Percentiles rank a stretch among this genome's conserved stretches.
Conservation (phyloP, 2,329 filamentous ascomycete genomes). For the Fusarium bactridioides region DNA sequence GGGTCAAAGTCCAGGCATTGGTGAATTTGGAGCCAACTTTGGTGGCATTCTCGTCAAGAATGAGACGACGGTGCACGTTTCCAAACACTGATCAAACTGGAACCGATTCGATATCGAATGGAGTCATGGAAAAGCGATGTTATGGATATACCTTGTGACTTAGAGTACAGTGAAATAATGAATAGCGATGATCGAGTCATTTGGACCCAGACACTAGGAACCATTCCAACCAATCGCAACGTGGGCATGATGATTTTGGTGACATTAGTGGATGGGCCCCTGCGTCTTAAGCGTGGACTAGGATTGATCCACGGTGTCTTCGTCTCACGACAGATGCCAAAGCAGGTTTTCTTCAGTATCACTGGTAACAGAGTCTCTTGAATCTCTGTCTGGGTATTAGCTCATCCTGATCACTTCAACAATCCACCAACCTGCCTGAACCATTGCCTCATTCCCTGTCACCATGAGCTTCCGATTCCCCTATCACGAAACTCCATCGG, state of each 20-base stretch:
- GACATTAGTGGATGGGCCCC: not conserved
- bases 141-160: not conserved
- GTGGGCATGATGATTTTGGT: not conserved
- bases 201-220: not conserved
- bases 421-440: fast-evolving
- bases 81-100: constrained; percentile 4
- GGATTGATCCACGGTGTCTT: not conserved
- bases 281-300: not conserved
- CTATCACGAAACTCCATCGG: fast-evolving
- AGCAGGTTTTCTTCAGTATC: not conserved
- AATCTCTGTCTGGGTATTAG: not conserved
- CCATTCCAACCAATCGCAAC: not conserved
- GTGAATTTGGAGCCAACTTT: not conserved
- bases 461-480: not conserved
- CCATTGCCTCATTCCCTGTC: fast-evolving
- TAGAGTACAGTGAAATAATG: not conserved
- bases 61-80: constrained; percentile 27
- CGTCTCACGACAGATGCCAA: not conserved
- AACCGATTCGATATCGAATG: not conserved
- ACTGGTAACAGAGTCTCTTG: no score
- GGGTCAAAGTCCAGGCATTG: not conserved
- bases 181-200: not conserved
- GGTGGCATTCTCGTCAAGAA: constrained; percentile 39
- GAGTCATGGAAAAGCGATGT: not conserved
- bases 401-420: fast-evolving